Conservation (phyloP, 1,139 yeast genomes). For the Chernovozyma aurita region DNA sequence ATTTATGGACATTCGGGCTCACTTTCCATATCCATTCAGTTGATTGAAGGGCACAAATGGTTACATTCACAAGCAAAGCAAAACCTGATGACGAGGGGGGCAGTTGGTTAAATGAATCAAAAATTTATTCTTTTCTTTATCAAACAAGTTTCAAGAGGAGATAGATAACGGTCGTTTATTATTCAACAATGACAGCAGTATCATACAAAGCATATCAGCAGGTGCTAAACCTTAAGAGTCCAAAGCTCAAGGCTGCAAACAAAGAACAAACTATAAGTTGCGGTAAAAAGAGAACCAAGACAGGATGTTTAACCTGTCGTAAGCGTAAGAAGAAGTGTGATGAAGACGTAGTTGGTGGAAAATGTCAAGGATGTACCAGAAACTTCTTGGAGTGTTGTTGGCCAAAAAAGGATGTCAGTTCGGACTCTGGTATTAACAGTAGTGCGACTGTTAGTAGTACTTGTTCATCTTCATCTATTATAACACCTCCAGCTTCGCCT, state of each 20-base stretch:
- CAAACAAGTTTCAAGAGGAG: no score
- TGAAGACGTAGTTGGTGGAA: constrained; percentile 39
- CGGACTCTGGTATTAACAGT: no score
- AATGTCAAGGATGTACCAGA: constrained; percentile 45
- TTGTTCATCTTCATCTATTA: not conserved
- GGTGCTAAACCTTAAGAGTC: constrained; percentile 24
- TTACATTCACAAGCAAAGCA: no score
- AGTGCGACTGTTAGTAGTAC: no score
- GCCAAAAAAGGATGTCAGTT: constrained; percentile 28
- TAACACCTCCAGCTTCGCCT: constrained; percentile 8
- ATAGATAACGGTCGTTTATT: no score
- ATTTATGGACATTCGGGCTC: constrained; percentile 5
- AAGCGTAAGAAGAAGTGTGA: constrained; percentile 47
- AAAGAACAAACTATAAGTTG: constrained; percentile 8
- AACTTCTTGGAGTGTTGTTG: constrained; percentile 46
- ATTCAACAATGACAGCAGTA: not conserved
- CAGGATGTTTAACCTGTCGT: constrained; percentile 44
- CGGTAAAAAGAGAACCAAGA: constrained; percentile 33
- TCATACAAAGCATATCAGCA: constrained; percentile 40
- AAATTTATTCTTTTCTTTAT: no score
- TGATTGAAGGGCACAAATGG: no score
- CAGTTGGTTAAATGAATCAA: no score
- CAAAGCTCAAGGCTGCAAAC: constrained; percentile 8
- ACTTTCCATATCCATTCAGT: constrained; percentile 1
- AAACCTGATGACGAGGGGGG: no score